Evolutionary conservation across 1,139 yeast species (phyloP).

Genomic region (Lodderomyces beijingensis): DNA sequence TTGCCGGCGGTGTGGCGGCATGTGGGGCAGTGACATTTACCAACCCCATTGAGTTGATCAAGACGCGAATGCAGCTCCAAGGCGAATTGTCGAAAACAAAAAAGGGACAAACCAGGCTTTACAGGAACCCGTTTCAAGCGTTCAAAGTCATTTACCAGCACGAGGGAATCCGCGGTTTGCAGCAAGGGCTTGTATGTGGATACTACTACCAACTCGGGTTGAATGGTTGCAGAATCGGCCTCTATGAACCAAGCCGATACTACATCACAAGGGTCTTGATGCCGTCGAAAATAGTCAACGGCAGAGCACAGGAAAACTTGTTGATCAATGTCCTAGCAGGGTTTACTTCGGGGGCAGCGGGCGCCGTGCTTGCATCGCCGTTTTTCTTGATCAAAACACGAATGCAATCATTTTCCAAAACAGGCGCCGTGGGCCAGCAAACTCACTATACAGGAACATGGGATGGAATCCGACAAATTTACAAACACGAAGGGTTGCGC

Average conservation of each 20-base stretch:
- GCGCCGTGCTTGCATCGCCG: constrained; percentile 89
- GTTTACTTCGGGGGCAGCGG: constrained; percentile 79
- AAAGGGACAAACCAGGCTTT: constrained; percentile 45
- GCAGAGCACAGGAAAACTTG: constrained; percentile 52
- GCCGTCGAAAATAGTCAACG: constrained; percentile 32
- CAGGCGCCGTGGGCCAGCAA: constrained; percentile 79
- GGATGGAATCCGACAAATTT: constrained; percentile 66
- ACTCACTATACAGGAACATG: constrained; percentile 71
- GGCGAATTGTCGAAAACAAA: constrained; percentile 72
- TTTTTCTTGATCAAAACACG: constrained; percentile 88
- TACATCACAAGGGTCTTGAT: constrained; percentile 51
- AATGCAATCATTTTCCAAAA: constrained; percentile 81
- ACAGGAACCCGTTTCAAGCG: constrained; percentile 86
- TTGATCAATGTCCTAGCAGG: constrained; percentile 78
- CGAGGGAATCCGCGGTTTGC: constrained; percentile 86
- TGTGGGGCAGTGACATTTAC: constrained; percentile 98
- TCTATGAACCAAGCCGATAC: constrained; percentile 83
- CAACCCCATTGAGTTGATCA: constrained; percentile 90
- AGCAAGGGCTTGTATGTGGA: constrained; percentile 80
- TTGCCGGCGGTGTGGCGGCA: constrained; percentile 94
- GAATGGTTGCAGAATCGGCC: constrained; percentile 90
- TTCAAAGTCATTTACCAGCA: constrained; percentile 64
- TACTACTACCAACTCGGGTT: constrained; percentile 85
- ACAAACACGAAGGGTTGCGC: constrained; percentile 61
- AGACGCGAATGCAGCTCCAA: constrained; percentile 93